A percentile compares a stretch with the other conserved stretches of the same genome.
phyloP scores from a whole-genome alignment of 2,329 filamentous ascomycete species.

The Lachnellula cervina region DNA sequence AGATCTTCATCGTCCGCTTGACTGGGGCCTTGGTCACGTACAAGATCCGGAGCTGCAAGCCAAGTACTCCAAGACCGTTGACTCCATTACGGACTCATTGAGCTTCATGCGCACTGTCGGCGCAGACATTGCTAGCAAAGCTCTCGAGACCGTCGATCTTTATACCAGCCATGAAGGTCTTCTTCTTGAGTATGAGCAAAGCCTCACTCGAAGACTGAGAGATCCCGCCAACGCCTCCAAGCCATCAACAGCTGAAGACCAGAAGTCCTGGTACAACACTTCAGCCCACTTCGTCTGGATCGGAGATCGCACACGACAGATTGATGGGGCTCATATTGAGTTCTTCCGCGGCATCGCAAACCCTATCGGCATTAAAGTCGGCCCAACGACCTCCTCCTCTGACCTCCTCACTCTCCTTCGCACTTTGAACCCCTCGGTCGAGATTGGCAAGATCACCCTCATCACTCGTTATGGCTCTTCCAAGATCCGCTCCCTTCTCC shows the following conservation, averaged over 20 bases:
- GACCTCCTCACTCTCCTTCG: slow-evolving; percentile 79
- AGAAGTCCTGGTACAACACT: slow-evolving; percentile 77
- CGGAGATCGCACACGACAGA: slow-evolving; percentile 89
- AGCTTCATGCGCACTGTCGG: slow-evolving; percentile 94
- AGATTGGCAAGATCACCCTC: slow-evolving; percentile 88
- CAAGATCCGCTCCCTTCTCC: slow-evolving; percentile 71
- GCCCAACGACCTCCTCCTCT: slow-evolving; percentile 70
- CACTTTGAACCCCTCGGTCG: slow-evolving; percentile 74
- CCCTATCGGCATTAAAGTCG: slow-evolving; percentile 94
- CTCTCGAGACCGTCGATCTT: slow-evolving; percentile 82
- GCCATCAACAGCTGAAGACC: slow-evolving; percentile 21
- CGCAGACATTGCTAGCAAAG: slow-evolving; percentile 73
- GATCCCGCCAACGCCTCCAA: slow-evolving; percentile 45
- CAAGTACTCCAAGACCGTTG: slow-evolving; percentile 81
- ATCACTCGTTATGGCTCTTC: slow-evolving; percentile 90
- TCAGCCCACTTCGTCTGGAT: slow-evolving; percentile 98
- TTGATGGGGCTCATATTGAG: slow-evolving; percentile 91
- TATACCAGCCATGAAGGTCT: slow-evolving; percentile 95
- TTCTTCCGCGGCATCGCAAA: slow-evolving; percentile 97
- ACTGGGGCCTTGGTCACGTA: slow-evolving; percentile 93
- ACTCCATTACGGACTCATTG: slow-evolving; percentile 82
- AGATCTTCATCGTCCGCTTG: slow-evolving; percentile 85
- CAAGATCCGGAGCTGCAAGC: slow-evolving; percentile 75
- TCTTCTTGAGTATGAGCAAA: slow-evolving; percentile 89
- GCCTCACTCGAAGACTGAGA: slow-evolving; percentile 71